Evolutionary conservation across 805 yeast species (phyloP).

Genomic region (Nematodospora valgi): DNA sequence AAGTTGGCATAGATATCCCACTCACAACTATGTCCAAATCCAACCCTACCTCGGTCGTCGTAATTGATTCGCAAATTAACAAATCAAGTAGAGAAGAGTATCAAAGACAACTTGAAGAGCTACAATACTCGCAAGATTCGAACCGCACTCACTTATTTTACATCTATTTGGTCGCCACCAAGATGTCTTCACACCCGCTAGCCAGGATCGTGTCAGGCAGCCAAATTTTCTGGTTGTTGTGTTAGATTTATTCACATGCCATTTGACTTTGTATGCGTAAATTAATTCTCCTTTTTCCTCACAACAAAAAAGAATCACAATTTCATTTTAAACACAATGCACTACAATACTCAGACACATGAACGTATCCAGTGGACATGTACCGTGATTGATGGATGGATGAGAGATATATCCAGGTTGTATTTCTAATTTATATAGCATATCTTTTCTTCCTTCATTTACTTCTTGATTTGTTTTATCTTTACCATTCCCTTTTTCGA

Average conservation of each 20-base stretch:
- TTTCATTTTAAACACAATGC: background rate
- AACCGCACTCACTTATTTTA: no score
- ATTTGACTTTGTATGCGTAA: no score
- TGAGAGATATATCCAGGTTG: background rate
- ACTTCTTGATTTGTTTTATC: no score
- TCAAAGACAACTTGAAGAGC: constrained; percentile 7
- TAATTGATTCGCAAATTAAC: constrained; percentile 26
- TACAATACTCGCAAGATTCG: no score
- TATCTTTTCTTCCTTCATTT: background rate
- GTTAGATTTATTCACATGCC: no score
- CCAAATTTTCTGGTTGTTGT: no score
- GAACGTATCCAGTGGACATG: background rate
- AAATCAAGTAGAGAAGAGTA: constrained; percentile 15
- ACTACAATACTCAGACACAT: background rate
- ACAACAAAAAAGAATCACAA: constrained; percentile 5
- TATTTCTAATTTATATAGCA: background rate
- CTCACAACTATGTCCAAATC: constrained; percentile 4
- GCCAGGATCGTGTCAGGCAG: no score
- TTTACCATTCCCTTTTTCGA: background rate
- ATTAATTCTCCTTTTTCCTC: no score
- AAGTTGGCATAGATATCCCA: no score
- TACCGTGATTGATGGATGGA: no score
- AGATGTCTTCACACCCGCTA: no score
- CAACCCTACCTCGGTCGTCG: constrained; percentile 24
- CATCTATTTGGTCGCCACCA: no score